Conservation (phyloP, 2,329 filamentous ascomycete genomes). For the Monilinia polystroma region DNA sequence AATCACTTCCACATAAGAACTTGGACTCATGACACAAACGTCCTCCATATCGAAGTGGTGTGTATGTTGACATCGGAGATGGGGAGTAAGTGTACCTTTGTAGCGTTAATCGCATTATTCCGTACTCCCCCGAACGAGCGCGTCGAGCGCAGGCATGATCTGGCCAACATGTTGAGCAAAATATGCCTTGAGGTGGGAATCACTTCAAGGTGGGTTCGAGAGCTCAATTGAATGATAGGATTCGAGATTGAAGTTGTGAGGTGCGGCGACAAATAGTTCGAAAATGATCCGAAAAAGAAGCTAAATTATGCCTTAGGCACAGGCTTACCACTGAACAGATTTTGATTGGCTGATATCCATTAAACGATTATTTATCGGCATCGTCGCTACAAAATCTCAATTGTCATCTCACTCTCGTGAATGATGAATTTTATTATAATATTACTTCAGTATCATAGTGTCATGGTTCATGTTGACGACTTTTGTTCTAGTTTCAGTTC, state of each 20-base stretch:
- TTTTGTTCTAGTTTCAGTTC: background rate
- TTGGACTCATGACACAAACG: background rate
- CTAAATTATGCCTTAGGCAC: conserved; percentile 21
- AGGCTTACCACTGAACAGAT: conserved; percentile 20
- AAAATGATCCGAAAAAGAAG: conserved; percentile 25
- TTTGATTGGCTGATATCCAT: conserved; percentile 16
- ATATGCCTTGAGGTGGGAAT: conserved; percentile 39
- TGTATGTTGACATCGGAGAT: conserved; percentile 10
- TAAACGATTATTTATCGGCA: conserved; percentile 23
- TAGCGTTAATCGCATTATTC: conserved; percentile 68
- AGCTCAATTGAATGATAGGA: conserved; percentile 39
- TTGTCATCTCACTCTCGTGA: background rate
- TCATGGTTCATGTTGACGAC: background rate
- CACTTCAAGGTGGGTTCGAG: conserved; percentile 33
- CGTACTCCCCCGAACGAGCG: conserved; percentile 78
- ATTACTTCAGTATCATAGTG: background rate
- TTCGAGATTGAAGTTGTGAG: conserved; percentile 32
- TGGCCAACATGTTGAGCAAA: conserved; percentile 77
- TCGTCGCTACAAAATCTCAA: background rate
- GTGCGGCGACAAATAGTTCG: conserved; percentile 23
- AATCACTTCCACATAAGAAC: conserved; percentile 23
- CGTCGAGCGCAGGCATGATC: conserved; percentile 85
- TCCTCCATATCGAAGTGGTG: conserved; percentile 34
- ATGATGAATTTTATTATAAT: background rate
- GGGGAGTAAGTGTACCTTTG: conserved; percentile 63